A percentile compares a stretch with the other conserved stretches of the same genome.
These are phyloP conservation scores for Cryptomeria japonica DNA, from an alignment of 75 land plant genomes.

Conservation along the genomic window DNA sequence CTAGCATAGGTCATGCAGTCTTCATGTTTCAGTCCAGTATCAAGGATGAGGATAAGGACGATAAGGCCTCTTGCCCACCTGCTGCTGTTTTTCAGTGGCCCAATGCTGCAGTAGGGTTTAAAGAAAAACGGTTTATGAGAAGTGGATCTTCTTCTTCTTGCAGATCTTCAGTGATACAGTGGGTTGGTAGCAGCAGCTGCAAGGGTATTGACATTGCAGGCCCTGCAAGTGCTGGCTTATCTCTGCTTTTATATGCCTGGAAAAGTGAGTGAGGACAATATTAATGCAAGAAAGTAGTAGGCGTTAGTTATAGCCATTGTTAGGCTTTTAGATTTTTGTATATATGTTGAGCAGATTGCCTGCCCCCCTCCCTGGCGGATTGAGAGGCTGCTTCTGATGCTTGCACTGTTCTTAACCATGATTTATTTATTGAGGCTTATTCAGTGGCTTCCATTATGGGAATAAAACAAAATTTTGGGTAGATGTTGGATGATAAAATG, in stretches of 20 bases:
- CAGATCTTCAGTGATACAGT: not conserved
- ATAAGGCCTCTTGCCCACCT: slow-evolving; percentile 1
- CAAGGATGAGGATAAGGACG: not conserved
- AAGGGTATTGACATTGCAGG: slow-evolving; percentile 1
- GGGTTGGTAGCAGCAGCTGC: slow-evolving; percentile 11
- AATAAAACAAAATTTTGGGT: not conserved
- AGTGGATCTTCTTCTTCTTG: slow-evolving; percentile 2
- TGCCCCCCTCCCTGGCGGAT: not conserved
- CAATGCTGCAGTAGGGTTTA: not conserved
- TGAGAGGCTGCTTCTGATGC: not conserved
- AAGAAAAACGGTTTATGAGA: not conserved
- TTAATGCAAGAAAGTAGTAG: not conserved
- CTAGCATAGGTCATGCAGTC: slow-evolving; percentile 37
- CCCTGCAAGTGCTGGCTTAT: slow-evolving; percentile 23
- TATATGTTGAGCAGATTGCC: not conserved
- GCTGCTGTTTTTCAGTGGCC: slow-evolving; percentile 3
- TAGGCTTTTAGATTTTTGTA: not conserved
- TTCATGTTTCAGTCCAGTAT: slow-evolving; percentile 48
- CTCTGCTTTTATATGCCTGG: slow-evolving; percentile 41
- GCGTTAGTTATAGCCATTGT: not conserved
- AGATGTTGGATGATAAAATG: not conserved
- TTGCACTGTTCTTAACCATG: not conserved
- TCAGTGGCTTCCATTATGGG: not conserved
- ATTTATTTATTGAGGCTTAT: not conserved
- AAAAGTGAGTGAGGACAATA: slow-evolving; percentile 25